phyloP scores from a whole-genome alignment of 2,329 filamentous ascomycete species.

The Dactylonectria macrodidyma region DNA sequence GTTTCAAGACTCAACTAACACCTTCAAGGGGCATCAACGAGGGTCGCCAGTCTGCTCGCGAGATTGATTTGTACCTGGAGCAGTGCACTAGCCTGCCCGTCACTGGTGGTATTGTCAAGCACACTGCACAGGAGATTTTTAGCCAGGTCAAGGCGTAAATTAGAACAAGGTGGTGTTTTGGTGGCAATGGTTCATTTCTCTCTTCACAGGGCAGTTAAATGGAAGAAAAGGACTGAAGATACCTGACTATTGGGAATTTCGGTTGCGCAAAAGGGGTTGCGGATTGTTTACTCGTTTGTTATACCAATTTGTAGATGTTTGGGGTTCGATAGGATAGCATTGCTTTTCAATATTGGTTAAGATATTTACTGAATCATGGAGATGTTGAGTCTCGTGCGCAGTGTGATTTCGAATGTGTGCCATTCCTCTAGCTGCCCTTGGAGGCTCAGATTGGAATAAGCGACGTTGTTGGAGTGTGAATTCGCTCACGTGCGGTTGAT shows the following conservation, averaged over 20 bases:
- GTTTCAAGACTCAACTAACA: conserved; percentile 8
- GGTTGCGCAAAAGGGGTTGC: conserved; percentile 30
- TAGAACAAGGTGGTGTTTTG: conserved; percentile 14
- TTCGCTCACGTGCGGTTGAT: not conserved
- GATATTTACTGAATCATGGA: not conserved
- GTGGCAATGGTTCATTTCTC: conserved; percentile 21
- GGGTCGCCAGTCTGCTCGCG: conserved; percentile 91
- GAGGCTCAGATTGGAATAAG: not conserved
- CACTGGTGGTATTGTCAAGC: conserved; percentile 93
- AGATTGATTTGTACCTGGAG: conserved; percentile 91
- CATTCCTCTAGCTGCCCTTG: not conserved
- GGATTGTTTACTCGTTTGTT: conserved; percentile 32
- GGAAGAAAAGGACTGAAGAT: conserved; percentile 40
- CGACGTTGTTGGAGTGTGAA: not conserved
- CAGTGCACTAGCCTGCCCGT: conserved; percentile 86
- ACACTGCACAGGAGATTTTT: conserved; percentile 81
- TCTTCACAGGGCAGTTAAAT: conserved; percentile 27
- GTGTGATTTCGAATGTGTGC: not conserved
- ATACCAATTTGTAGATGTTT: conserved; percentile 45
- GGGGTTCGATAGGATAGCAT: conserved; percentile 25
- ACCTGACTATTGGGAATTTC: conserved; percentile 32
- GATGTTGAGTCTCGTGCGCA: no score
- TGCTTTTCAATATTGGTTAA: not conserved
- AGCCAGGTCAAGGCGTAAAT: conserved; percentile 44
- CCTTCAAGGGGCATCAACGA: conserved; percentile 90